Evolutionary conservation across 441 rosid species (phyloP), one percentile per base, ranked within the genome.

Genomic region (Populus hybrid): DNA sequence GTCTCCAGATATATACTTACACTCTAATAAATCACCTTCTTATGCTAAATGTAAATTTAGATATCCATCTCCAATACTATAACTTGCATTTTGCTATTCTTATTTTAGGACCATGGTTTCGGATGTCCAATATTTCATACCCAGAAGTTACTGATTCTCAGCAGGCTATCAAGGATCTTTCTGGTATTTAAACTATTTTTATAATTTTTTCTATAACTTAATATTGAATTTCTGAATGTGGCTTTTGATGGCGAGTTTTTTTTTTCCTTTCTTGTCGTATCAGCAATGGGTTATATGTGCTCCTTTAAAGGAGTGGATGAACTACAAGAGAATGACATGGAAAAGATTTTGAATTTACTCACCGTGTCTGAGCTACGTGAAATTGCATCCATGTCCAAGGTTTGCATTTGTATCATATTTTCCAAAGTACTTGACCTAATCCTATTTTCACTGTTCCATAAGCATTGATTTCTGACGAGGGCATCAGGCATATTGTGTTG

Each of bases 61-160:
- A 30, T 30, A 30, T 30, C 32, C 32, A 30, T 30, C 32, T 3
- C 32, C 32, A 30, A 30, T 30, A 30, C 32, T 30, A 30, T 30
- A 30, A 30, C 32, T 3, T 30, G 32, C 32, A 30, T 30, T 30
- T 30, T 30, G 32, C 32, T 30, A 30, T 30, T 30, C 32, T 30
- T 30, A 30, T 75, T 77, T 77, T 82, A 92, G 97, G 97, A 71
- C 97, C 97, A 70, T 95, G 99, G 98, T 94, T 95, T 75, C 91
- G 91, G 81, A 61, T 90, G 82, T 89, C 94, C 50, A 89, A 77
- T 79, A 30, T 30, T 30, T 84, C 87, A 14, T 95, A 93, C 78
- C 86, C 85, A 65, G 99, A 95, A 88, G 82, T 93, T 75, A 78
- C 80, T 34, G 85, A 92, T 88, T 77, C 83, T 82, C 77, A 80